Percentiles rank a stretch among this genome's conserved stretches.
These are phyloP conservation scores for Aphanomyces euteiches DNA, from an alignment of 352 stramenopile genomes.

Conservation along the genomic window DNA sequence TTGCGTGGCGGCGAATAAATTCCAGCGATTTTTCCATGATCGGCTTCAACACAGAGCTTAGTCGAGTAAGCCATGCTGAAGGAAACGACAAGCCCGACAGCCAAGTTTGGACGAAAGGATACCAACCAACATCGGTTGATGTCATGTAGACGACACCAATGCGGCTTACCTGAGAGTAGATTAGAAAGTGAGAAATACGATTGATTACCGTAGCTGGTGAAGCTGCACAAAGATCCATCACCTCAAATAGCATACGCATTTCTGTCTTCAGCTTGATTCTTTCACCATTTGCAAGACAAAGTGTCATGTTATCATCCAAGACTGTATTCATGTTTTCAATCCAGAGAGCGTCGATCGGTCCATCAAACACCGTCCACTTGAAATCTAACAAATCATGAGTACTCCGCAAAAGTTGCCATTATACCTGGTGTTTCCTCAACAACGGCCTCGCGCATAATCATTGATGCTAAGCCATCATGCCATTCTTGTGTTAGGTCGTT, in stretches of 20 bases:
- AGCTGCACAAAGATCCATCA: slow-evolving; percentile 89
- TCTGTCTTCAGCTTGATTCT: slow-evolving; percentile 84
- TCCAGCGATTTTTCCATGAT: slow-evolving; percentile 70
- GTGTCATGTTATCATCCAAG: slow-evolving; percentile 93
- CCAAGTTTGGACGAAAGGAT: slow-evolving; percentile 89
- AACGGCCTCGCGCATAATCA: slow-evolving; percentile 75
- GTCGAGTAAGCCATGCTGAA: slow-evolving; percentile 37
- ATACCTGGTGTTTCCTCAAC: slow-evolving; percentile 44
- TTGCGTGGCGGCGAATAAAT: slow-evolving; percentile 71
- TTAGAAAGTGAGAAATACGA: slow-evolving; percentile 39
- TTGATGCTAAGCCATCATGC: slow-evolving; percentile 78
- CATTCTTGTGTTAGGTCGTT: slow-evolving; percentile 88
- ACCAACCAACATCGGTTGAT: slow-evolving; percentile 83
- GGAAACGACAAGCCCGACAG: slow-evolving; percentile 57
- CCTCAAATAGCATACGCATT: slow-evolving; percentile 94
- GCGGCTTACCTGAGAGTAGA: slow-evolving; percentile 40
- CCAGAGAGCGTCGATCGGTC: slow-evolving; percentile 92
- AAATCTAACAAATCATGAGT: slow-evolving; percentile 38
- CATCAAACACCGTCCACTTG: slow-evolving; percentile 92
- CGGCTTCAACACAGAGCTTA: slow-evolving; percentile 48
- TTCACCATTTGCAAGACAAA: slow-evolving; percentile 92
- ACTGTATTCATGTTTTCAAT: slow-evolving; percentile 97
- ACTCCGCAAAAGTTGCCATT: background rate
- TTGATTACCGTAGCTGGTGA: slow-evolving; percentile 84
- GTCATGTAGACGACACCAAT: slow-evolving; percentile 80